phyloP scores from a whole-genome alignment of 768 basidiomycete genomes.

The Phylloporus rhodoxanthus region DNA sequence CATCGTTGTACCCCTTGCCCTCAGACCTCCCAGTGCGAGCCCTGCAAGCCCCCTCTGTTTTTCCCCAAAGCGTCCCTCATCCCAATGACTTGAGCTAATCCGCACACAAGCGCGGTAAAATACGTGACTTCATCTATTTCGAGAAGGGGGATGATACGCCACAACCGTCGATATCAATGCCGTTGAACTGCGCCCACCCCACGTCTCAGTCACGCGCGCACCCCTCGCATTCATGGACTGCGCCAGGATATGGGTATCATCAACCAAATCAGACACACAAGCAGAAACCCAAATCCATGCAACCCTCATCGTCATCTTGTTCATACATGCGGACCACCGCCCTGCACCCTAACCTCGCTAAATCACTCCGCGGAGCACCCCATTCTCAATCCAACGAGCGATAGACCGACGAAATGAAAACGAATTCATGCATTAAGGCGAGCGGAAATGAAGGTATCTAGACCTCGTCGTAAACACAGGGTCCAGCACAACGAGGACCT shows the following conservation, averaged over 20 bases:
- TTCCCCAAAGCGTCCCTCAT: not conserved
- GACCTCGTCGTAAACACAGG: not conserved
- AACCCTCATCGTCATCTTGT: not conserved
- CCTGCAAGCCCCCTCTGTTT: too few relatives aligned
- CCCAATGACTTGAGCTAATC: not conserved
- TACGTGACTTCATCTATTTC: not conserved
- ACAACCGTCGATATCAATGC: not conserved
- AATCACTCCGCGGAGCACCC: not conserved
- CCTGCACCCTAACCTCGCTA: not conserved
- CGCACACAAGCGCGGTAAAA: not conserved
- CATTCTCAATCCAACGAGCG: not conserved
- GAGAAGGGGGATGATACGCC: not conserved
- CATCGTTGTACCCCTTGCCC: constrained; percentile 15
- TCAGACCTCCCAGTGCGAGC: constrained; percentile 8
- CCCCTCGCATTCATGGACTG: not conserved
- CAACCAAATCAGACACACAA: not conserved
- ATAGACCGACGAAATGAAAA: not conserved
- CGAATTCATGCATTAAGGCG: not conserved
- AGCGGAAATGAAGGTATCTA: constrained; percentile 12
- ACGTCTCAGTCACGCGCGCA: not conserved
- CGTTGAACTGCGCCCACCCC: not conserved
- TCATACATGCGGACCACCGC: not conserved
- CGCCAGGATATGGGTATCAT: not conserved
- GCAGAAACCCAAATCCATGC: not conserved
- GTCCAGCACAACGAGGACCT: constrained; percentile 3